Evolutionary conservation across 495 filamentous ascomycete species (phyloP).

Genomic region (Annulohypoxylon nitens): DNA sequence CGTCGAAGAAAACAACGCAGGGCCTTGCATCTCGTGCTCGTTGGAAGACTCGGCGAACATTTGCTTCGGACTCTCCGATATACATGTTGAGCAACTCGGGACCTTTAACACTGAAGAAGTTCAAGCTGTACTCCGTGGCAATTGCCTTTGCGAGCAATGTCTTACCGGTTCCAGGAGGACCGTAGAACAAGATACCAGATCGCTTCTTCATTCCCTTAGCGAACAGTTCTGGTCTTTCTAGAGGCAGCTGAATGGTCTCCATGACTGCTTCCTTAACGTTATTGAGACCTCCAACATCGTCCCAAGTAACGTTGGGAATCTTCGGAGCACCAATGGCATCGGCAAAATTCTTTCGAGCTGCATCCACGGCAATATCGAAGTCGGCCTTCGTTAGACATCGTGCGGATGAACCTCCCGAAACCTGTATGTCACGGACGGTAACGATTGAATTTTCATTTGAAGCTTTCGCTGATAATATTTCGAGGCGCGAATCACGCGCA

Average conservation of each 20-base stretch:
- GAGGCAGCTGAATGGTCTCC: constrained; percentile 95
- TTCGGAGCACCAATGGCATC: constrained; percentile 98
- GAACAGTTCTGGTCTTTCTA: constrained; percentile 94
- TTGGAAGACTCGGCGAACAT: constrained; percentile 96
- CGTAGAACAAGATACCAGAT: constrained; percentile 97
- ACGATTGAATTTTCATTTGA: constrained; percentile 61
- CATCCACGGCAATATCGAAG: constrained; percentile 91
- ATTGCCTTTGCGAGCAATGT: constrained; percentile 97
- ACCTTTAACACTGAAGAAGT: constrained; percentile 99
- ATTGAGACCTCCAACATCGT: constrained; percentile 92
- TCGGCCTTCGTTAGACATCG: constrained; percentile 85
- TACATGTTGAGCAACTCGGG: constrained; percentile 99
- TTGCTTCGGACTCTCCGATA: constrained; percentile 98
- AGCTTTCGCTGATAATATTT: constrained; percentile 68
- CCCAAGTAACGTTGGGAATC: constrained; percentile 97
- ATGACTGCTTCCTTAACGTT: constrained; percentile 96
- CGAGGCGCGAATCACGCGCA: constrained; percentile 78
- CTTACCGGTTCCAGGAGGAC: constrained; percentile 96
- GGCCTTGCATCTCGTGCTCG: constrained; percentile 93
- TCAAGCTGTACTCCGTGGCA: constrained; percentile 96
- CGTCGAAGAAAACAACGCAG: constrained; percentile 98
- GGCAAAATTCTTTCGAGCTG: constrained; percentile 95
- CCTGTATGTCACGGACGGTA: constrained; percentile 81
- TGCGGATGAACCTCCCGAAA: constrained; percentile 88
- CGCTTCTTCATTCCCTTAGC: constrained; percentile 99